Evolutionary conservation across 2,329 filamentous ascomycete species (phyloP).

Genomic region (Cladosporium phlei): DNA sequence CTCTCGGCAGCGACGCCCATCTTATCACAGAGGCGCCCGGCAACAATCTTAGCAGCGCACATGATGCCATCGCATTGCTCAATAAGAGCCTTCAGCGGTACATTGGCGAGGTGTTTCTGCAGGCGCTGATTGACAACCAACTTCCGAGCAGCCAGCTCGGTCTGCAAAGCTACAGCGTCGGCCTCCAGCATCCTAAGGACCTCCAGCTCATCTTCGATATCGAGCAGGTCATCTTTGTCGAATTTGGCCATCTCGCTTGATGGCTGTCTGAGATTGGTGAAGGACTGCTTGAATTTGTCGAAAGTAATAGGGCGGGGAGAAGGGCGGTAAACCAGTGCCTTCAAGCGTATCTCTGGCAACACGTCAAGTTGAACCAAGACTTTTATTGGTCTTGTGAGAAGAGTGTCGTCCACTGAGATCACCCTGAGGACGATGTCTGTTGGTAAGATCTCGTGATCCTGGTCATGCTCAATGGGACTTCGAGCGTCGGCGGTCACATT

Average conservation of each 20-base stretch:
- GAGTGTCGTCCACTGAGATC: slow-evolving; percentile 5
- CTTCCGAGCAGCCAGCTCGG: slow-evolving; percentile 26
- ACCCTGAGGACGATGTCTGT: slow-evolving; percentile 1
- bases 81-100: slow-evolving; percentile 37
- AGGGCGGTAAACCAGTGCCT: slow-evolving; percentile 4
- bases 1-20: slow-evolving; percentile 20
- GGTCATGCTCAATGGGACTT: not conserved
- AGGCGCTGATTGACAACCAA: slow-evolving; percentile 36
- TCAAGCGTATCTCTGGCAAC: not conserved
- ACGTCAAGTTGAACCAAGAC: slow-evolving; percentile 2
- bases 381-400: slow-evolving; percentile 4
- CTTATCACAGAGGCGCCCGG: slow-evolving; percentile 30
- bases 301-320: slow-evolving; percentile 3
- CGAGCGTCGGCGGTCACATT: slow-evolving; percentile 7
- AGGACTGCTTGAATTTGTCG: slow-evolving; percentile 10
- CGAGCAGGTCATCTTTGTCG: slow-evolving; percentile 10
- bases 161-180: slow-evolving; percentile 24
- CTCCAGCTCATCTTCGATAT: slow-evolving; percentile 37
- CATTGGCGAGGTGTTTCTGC: slow-evolving; percentile 34
- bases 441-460: not conserved
- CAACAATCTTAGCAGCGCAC: slow-evolving; percentile 38
- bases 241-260: not conserved
- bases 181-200: slow-evolving; percentile 33
- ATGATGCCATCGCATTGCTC: slow-evolving; percentile 40
- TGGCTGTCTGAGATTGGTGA: slow-evolving; percentile 3